Evolutionary conservation across 352 stramenopile species (phyloP).

Genomic region (Globisporangium apiculatum): DNA sequence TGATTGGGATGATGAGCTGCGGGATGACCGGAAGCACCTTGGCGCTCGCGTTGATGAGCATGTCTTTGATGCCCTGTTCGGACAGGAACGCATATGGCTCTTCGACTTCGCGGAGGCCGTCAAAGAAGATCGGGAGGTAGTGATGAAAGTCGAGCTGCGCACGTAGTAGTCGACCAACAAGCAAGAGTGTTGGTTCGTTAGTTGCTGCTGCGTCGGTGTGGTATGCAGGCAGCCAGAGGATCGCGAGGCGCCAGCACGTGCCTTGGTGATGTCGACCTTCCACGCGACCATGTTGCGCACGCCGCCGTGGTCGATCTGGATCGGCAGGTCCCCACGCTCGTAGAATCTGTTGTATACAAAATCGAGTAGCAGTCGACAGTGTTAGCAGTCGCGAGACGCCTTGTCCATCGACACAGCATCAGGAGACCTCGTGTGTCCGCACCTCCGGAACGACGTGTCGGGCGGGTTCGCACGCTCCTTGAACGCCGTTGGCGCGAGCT

Average conservation of each 20-base stretch:
- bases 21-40: conserved; percentile 97
- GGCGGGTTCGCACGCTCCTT: conserved; percentile 92
- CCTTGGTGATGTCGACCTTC: conserved; percentile 95
- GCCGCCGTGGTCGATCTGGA: conserved; percentile 96
- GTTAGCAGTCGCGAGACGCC: neutral
- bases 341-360: conserved; percentile 59
- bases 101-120: conserved; percentile 94
- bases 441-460: conserved; percentile 75
- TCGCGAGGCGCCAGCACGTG: conserved; percentile 8
- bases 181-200: neutral
- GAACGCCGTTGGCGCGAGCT: conserved; percentile 79
- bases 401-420: neutral
- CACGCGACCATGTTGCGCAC: conserved; percentile 95
- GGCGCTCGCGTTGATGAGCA: conserved; percentile 92
- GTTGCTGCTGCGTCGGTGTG: neutral
- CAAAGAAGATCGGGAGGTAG: conserved; percentile 98
- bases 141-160: conserved; percentile 95
- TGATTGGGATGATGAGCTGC: conserved; percentile 98
- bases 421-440: too few species aligned
- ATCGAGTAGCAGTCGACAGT: neutral
- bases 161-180: too few species aligned
- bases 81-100: conserved; percentile 95
- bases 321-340: conserved; percentile 92
- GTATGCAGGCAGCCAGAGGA: too few species aligned
- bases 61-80: conserved; percentile 96